A percentile compares a stretch with the other conserved stretches of the same genome.
Conservation (phyloP, 1,284 basidiomycete species). For the Xerocomus minutiporus region DNA sequence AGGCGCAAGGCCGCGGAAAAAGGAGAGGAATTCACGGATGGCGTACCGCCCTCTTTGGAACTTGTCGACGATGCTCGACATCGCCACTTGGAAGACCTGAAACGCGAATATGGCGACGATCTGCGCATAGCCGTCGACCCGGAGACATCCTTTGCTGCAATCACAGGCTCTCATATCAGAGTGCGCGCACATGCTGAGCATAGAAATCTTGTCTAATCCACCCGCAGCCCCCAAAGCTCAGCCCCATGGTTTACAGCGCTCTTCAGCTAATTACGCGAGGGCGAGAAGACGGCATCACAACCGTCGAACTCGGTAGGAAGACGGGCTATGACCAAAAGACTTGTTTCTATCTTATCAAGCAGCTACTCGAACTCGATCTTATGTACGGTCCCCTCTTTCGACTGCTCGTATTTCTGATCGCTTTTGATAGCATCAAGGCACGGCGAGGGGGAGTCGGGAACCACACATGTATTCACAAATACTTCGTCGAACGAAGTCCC, state of each 20-base stretch:
- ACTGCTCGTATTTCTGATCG: constrained; percentile 1
- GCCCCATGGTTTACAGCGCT: constrained; percentile 78
- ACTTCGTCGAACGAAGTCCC: constrained; percentile 68
- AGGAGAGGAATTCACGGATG: constrained; percentile 45
- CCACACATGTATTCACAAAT: constrained; percentile 71
- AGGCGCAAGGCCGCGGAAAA: constrained; percentile 57
- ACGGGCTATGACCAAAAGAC: constrained; percentile 89
- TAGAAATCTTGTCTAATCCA: constrained; percentile 5
- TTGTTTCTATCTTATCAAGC: constrained; percentile 79
- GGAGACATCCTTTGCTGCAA: constrained; percentile 67
- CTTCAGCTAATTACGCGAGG: constrained; percentile 83
- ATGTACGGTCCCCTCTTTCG: constrained; percentile 50
- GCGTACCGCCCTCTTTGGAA: constrained; percentile 43
- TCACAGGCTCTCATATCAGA: constrained; percentile 79
- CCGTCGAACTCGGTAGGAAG: constrained; percentile 70
- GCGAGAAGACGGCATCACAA: constrained; percentile 71
- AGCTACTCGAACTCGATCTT: constrained; percentile 66
- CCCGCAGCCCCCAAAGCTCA: constrained; percentile 67
- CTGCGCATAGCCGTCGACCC: constrained; percentile 73
- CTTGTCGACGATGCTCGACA: constrained; percentile 50
- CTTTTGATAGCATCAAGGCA: constrained; percentile 57
- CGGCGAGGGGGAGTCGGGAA: constrained; percentile 71
- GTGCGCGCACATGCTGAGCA: constrained; percentile 38
- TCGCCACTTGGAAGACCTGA: constrained; percentile 52
- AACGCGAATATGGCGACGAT: constrained; percentile 50